Base-by-base conservation (phyloP, 2,329 filamentous ascomycete species). In the Venturia oleaginea region DNA sequence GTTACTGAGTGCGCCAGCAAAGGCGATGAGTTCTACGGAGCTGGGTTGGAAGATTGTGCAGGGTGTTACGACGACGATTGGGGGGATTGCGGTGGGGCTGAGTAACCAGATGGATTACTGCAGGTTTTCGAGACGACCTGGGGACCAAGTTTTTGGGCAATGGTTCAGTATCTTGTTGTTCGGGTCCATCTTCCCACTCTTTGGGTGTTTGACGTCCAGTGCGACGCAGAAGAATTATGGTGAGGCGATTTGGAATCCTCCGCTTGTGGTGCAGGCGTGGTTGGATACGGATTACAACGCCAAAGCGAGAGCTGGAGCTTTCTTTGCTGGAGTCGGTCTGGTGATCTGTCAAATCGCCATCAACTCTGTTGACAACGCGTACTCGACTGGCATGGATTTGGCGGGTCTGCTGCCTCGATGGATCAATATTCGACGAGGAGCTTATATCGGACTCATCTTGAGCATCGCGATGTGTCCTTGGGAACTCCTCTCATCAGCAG, bases 351-450 rank as follows among this genome's bases (percentile, higher is more conserved):
- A 81, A 67, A 71, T 83, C 27, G 79, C 76, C 5, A 62, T 62
- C 37, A 46, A 43, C 42, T 40, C 43, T 0, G 76, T 77, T 2
- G 60, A 42, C 42, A 62, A 43, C n/a, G 60, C 43, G 2, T 46
- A 46, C 42, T 46, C 40, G 11, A 27, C 32, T 15, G 83, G 83
- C 6, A 83, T 85, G 75, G 84, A 85, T 68, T 72, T 85, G 60
- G 78, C 82, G 0, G 80, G 78, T 0, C 71, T 84, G 0, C 79
- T 79, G 64, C 81, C 82, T 0, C 76, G 74, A 51, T 84, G 79
- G 66, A 78, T 86, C 72, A 84, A 83, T 69, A 84, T 85, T 65
- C 74, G 82, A 5, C 78, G 84, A 2, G 84, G 83, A 0, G 78
- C 76, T 6, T 74, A 78, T 0, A 67, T 81, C 3, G 71, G 82